Evolutionary conservation across 1,284 basidiomycete genomes (phyloP), one percentile per base, ranked within the genome.

Genomic region (Papiliotrema fonsecae): DNA sequence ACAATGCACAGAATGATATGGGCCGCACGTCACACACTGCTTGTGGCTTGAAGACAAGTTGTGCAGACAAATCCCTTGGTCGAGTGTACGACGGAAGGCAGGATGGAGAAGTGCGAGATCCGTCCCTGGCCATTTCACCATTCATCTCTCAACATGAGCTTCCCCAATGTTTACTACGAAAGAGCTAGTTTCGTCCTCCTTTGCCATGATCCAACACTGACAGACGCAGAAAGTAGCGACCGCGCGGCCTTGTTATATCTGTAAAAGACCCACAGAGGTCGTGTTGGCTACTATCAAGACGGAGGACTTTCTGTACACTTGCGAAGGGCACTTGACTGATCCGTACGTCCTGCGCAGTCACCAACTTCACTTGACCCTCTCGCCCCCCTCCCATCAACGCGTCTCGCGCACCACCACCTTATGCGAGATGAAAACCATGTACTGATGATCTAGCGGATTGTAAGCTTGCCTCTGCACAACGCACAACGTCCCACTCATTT

Each of bases 131-230:
- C n/a, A n/a, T n/a, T n/a, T n/a, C n/a, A n/a, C n/a, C n/a, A n/a
- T n/a, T n/a, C n/a, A n/a, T n/a, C n/a, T n/a, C n/a, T n/a, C 34
- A 19, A 16, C 34, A 35, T 35, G 34, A 35, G 34, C 43, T 47
- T 71, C 6, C 64, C 65, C 52, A 74, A 74, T 51, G 47, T 73
- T 30, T 74, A 74, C 60, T 74, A 74, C 35, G 64, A 71, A 42
- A 59, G 72, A 10, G 69, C 67, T 36, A 41, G 63, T 56, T 22
- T 18, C 21, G 14, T 18, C 26, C 6, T 21, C 22, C 14, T 10
- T 11, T 16, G 13, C 26, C 21, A 41, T 40, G 32, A 21, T 31
- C 21, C 16, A 6, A 21, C 21, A 7, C n/a, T 14, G 22, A 6
- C 30, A 22, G 7, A n/a, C n/a, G 5, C 49, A 69, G 69, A 70